Evolutionary conservation across 2,329 filamentous ascomycete species (phyloP).

Genomic region (Alternaria sp.): DNA sequence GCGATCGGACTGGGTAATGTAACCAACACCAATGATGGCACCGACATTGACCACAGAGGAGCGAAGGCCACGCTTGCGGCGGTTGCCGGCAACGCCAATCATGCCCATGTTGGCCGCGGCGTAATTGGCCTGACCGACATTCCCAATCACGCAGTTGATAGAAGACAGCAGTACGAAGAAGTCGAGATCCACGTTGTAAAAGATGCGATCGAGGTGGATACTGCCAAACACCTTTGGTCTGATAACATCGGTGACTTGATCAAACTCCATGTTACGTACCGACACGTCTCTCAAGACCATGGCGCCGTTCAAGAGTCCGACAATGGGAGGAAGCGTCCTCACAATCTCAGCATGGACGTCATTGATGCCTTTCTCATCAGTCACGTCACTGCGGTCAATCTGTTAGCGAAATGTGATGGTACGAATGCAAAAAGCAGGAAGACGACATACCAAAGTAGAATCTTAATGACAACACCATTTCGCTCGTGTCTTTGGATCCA

Average conservation of each 20-base stretch:
- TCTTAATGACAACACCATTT: slow-evolving; percentile 7
- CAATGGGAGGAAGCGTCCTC: slow-evolving; percentile 16
- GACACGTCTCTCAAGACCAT: slow-evolving; percentile 26
- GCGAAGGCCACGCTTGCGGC: slow-evolving; percentile 46
- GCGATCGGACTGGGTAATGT: slow-evolving; percentile 2
- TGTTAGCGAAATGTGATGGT: slow-evolving; percentile 12
- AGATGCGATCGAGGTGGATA: slow-evolving; percentile 23
- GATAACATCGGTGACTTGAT: slow-evolving; percentile 12
- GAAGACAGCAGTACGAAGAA: slow-evolving; percentile 45
- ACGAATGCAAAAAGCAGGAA: slow-evolving; percentile 4
- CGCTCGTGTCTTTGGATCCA: slow-evolving; percentile 9
- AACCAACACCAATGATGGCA: slow-evolving; percentile 21
- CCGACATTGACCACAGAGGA: neutral
- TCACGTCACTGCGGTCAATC: slow-evolving; percentile 11
- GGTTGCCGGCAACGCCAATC: slow-evolving; percentile 48
- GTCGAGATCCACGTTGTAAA: slow-evolving; percentile 21
- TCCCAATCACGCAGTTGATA: slow-evolving; percentile 30
- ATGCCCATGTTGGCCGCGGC: slow-evolving; percentile 56
- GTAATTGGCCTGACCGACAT: slow-evolving; percentile 57
- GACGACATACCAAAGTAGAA: slow-evolving; percentile 15
- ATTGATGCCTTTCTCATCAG: slow-evolving; percentile 6
- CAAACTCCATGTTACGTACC: slow-evolving; percentile 20
- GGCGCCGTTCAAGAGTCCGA: slow-evolving; percentile 26
- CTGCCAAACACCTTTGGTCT: slow-evolving; percentile 30
- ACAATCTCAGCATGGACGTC: slow-evolving; percentile 4